phyloP scores from a whole-genome alignment of 192 early-diverging fungal species.

The Coemansia sp. region DNA sequence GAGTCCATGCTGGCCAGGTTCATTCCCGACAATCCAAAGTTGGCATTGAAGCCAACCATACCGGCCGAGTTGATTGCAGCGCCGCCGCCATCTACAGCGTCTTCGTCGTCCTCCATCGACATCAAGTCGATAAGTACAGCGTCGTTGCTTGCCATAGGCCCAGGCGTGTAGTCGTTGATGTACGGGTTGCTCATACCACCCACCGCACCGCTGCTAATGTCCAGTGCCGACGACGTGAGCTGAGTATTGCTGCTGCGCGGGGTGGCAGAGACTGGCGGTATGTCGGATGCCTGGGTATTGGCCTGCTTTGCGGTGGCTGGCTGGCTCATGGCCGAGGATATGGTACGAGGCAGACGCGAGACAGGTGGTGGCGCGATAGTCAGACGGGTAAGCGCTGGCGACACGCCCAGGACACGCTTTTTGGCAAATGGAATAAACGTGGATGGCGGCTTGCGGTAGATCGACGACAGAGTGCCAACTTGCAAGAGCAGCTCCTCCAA shows the following conservation, averaged over 20 bases:
- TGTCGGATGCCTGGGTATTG: not conserved
- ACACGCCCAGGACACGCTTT: slow-evolving; percentile 45
- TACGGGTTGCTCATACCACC: slow-evolving; percentile 55
- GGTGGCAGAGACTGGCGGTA: slow-evolving; percentile 6
- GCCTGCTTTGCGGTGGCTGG: slow-evolving; percentile 8
- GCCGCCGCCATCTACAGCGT: slow-evolving; percentile 13
- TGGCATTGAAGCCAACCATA: slow-evolving; percentile 56
- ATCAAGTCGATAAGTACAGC: slow-evolving; percentile 54
- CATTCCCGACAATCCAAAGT: slow-evolving; percentile 51
- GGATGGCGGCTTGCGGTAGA: slow-evolving; percentile 91
- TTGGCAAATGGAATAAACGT: slow-evolving; percentile 78
- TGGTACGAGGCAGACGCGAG: slow-evolving; percentile 46
- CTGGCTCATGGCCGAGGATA: slow-evolving; percentile 17
- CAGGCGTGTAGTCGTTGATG: slow-evolving; percentile 44
- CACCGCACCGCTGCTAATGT: slow-evolving; percentile 20
- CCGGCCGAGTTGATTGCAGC: slow-evolving; percentile 44
- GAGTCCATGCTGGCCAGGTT: slow-evolving; percentile 38
- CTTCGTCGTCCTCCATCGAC: slow-evolving; percentile 55
- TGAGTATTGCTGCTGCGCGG: slow-evolving; percentile 35
- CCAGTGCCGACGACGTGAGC: slow-evolving; percentile 42
- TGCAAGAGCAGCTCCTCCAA: slow-evolving; percentile 89
- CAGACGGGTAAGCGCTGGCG: slow-evolving; percentile 48
- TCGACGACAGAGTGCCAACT: slow-evolving; percentile 83
- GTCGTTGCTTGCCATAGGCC: slow-evolving; percentile 37
- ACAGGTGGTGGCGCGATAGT: slow-evolving; percentile 45